A percentile compares a stretch with the other conserved stretches of the same genome.
These are phyloP conservation scores for Scheffersomyces ergatensis DNA, from an alignment of 805 yeast genomes.

Conservation along the genomic window DNA sequence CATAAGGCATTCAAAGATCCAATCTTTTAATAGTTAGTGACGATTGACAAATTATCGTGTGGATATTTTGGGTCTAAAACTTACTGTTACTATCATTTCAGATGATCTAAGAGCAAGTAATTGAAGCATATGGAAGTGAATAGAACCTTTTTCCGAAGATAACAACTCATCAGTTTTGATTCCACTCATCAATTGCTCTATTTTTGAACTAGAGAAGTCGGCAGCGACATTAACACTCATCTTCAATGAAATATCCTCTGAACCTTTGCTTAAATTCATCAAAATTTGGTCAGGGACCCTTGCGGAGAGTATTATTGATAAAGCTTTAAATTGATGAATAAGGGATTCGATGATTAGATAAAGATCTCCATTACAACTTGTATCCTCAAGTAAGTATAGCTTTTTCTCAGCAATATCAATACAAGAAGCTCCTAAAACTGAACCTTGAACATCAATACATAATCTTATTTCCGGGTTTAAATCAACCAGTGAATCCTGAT, in stretches of 20 bases:
- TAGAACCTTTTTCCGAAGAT: background rate
- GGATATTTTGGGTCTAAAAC: background rate
- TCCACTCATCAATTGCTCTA: background rate
- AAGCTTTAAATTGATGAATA: background rate
- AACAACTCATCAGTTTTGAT: background rate
- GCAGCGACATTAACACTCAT: background rate
- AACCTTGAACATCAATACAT: background rate
- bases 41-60: background rate
- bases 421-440: background rate
- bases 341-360: background rate
- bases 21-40: background rate
- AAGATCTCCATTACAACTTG: background rate
- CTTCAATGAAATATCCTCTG: background rate
- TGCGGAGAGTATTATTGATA: background rate
- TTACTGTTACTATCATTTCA: background rate
- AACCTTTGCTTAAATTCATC: background rate
- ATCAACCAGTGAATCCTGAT: background rate
- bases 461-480: background rate
- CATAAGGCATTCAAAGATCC: constrained; percentile 4
- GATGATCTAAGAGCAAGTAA: background rate
- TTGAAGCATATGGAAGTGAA: background rate
- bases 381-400: constrained; percentile 1
- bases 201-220: background rate
- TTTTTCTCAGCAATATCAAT: background rate
- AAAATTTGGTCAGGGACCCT: background rate